Evolutionary conservation across 495 filamentous ascomycete species (phyloP).

Genomic region (Pseudomonodictys pantanalensis): DNA sequence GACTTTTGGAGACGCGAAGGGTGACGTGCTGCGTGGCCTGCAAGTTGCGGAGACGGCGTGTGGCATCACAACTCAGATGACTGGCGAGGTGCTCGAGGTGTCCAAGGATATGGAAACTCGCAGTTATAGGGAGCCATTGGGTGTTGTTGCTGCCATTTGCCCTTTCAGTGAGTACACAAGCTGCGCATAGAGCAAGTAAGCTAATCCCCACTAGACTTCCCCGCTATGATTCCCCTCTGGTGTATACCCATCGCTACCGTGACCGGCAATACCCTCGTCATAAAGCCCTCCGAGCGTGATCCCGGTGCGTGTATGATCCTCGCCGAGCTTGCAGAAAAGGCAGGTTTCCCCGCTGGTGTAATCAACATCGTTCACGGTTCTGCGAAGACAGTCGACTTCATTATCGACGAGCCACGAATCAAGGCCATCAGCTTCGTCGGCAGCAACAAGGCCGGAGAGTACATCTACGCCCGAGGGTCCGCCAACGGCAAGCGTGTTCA

Average conservation of each 20-base stretch:
- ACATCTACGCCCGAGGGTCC: constrained; percentile 87
- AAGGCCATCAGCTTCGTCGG: constrained; percentile 99
- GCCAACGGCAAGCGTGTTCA: constrained; percentile 94
- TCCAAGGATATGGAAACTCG: constrained; percentile 99
- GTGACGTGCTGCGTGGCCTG: constrained; percentile 90
- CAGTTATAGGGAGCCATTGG: constrained; percentile 87
- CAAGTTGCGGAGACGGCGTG: constrained; percentile 97
- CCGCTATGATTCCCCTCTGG: constrained; percentile 99
- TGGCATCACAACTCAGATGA: constrained; percentile 88
- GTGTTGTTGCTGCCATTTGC: constrained; percentile 94
- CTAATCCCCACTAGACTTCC: constrained; percentile 69
- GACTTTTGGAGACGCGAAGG: constrained; percentile 92
- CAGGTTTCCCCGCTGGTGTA: constrained; percentile 90
- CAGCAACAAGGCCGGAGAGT: constrained; percentile 93
- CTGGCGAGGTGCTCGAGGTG: constrained; percentile 92
- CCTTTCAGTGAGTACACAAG: constrained; percentile 81
- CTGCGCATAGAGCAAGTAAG: background rate
- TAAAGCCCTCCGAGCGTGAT: constrained; percentile 97
- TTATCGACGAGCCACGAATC: constrained; percentile 91
- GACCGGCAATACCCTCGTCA: constrained; percentile 87
- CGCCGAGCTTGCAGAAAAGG: constrained; percentile 84
- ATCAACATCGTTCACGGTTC: constrained; percentile 93
- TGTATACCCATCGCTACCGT: constrained; percentile 92
- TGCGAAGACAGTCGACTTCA: constrained; percentile 91
- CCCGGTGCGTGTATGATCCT: constrained; percentile 99